Base-by-base conservation (phyloP, 257 asterid genomes). In the Nicotiana undulata region DNA sequence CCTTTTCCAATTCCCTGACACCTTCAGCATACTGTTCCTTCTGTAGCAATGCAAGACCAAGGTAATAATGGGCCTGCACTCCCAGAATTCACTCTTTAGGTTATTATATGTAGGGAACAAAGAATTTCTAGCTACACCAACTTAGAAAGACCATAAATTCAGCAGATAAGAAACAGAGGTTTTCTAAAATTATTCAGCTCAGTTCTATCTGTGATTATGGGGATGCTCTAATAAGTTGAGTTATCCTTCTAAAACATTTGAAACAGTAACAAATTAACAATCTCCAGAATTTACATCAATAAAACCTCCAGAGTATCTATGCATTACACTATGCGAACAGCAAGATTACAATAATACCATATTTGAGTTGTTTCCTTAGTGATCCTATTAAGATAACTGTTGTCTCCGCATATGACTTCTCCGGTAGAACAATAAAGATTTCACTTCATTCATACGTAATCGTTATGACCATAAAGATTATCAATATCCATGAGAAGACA, bases 61-160 rank as follows among this genome's bases (percentile, higher is more conserved):
- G 87, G 85, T 85, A 85, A 80, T 85, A 87, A 79, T 85, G 90
- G 76, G 80, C 90, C 90, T 87, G 87, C 49, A 58, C 70, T 40
- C 28, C 20, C 82, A 81, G 76, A 63, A 70, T 81, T 74, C 56
- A 70, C 77, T 13, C 61, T 24, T 51, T 3, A 74, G 4, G 61
- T 49, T 15, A 74, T 49, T 74, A 74, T 74, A 24, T 74, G 9
- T 24, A 49, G 40, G 60, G 44, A 49, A 72, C 6, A 49, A 49
- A 74, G 40, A 46, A 13, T 16, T 49, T 24, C 61, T 15, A 74
- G 79, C 44, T 15, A 26, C 61, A 74, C 61, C 61, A 49, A 24
- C 79, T 49, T 49, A 24, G 40, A 46, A 74, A 74, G 61, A 49
- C 61, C 40, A 74, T 15, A 26, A 24, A 13, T 74, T 74, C 61